Evolutionary conservation across 345 rosid species (phyloP), one percentile per base, ranked within the genome.

Genomic region (Balakata baccata): DNA sequence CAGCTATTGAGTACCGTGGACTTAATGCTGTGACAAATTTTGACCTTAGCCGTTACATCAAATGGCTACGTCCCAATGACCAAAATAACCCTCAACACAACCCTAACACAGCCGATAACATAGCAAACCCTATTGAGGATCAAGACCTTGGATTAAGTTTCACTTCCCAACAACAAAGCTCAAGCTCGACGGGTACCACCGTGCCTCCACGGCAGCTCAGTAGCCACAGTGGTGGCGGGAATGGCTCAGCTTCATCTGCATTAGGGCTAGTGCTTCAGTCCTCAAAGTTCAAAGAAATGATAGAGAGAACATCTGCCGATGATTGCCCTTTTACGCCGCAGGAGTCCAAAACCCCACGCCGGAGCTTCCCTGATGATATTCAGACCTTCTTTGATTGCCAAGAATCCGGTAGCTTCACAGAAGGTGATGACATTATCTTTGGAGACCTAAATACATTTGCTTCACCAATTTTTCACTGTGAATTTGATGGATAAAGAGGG

Each of bases 1-100:
- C 98, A 2, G 98, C 98, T 0, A 90, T 93, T 18, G 97, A 93
- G 82, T 90, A 94, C 77, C 92, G 98, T 37, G 97, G 98, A 60
- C 83, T 86, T 25, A 92, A 94, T 66, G 98, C 98, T 7, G 98
- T 94, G 69, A 94, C 98, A 1, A 94, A 94, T 81, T 94, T 94
- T 71, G 97, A 94, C 71, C 88, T 94, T 50, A 90, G 97, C 76
- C 94, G 96, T 69, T 94, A 94, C 77, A 84, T 89, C 81, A 85
- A 84, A 66, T 89, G 90, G 87, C 83, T 86, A 20, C 85, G 84
- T 71, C 91, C 94, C 4, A 52, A 72, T 68, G 71, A 65, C 17
- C 56, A 71, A 2, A 39, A 43, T 49, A 14, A 41, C 46, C 25
- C 45, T 37, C 70, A 50, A 46, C 64, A 79, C 37, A 72, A 66